Percentiles rank a stretch among this genome's conserved stretches.
Evolutionary conservation across 2,329 filamentous ascomycete genomes (phyloP).

Genomic region (Claviceps spartinae): DNA sequence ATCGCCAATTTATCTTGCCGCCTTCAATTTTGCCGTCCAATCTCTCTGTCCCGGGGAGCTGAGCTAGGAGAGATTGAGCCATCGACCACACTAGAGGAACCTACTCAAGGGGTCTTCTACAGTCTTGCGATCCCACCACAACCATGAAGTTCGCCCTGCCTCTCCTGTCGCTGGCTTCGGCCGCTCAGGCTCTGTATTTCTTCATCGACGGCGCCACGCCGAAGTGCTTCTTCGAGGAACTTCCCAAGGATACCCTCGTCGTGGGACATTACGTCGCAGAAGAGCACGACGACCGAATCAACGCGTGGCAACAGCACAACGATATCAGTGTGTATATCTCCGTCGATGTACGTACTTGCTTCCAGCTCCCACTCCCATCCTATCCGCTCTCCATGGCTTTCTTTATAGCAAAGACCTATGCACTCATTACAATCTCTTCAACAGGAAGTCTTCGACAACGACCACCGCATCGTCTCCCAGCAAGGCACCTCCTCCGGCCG

Average conservation of each 20-base stretch:
- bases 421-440: neutral
- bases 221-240: conserved; percentile 97
- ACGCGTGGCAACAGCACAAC: conserved; percentile 57
- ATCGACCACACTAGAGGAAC: neutral
- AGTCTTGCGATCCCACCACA: neutral
- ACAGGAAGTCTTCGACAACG: conserved; percentile 86
- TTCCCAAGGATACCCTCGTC: conserved; percentile 93
- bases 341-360: conserved; percentile 51
- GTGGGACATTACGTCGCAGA: conserved; percentile 84
- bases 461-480: conserved; percentile 90
- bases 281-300: conserved; percentile 61
- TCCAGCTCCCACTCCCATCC: neutral
- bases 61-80: neutral
- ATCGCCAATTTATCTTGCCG: neutral
- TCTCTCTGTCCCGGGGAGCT: too few relatives aligned
- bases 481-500: conserved; percentile 61
- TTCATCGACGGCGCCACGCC: conserved; percentile 75
- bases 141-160: conserved; percentile 48
- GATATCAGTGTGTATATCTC: conserved; percentile 78
- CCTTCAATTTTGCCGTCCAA: neutral
- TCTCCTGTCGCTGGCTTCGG: conserved; percentile 49
- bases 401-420: too few relatives aligned
- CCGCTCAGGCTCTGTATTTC: conserved; percentile 81
- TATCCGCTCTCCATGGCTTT: too few relatives aligned
- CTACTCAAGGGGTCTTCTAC: neutral